phyloP scores from a whole-genome alignment of 2,329 filamentous ascomycete species.

The Pyrenophora teres region DNA sequence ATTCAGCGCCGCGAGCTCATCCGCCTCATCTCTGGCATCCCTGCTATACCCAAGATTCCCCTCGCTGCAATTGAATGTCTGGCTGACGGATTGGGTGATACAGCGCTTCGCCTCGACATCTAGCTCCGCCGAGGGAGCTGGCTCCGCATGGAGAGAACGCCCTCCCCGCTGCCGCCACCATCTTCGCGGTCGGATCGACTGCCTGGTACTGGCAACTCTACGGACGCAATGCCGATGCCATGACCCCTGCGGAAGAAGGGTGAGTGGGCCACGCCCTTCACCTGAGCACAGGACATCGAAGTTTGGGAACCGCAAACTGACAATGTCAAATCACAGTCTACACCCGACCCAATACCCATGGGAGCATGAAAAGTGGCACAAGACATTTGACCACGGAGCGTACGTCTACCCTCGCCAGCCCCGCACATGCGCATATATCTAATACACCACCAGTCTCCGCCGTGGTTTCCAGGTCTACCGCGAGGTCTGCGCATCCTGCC shows the following conservation, averaged over 20 bases:
- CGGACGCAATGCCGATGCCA: conserved; percentile 82
- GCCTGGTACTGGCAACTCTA: conserved; percentile 99
- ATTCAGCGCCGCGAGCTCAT: conserved; percentile 36
- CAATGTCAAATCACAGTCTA: conserved; percentile 63
- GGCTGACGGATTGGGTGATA: conserved; percentile 42
- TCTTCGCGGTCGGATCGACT: conserved; percentile 83
- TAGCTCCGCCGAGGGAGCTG: conserved; percentile 70
- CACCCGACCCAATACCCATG: conserved; percentile 92
- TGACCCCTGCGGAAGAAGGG: conserved; percentile 97
- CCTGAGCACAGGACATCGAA: neutral
- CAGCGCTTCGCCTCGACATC: conserved; percentile 70
- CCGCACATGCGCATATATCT: conserved; percentile 1
- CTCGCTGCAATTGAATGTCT: conserved; percentile 32
- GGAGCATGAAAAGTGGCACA: conserved; percentile 89
- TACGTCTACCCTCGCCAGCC: conserved; percentile 59
- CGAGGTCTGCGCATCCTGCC: conserved; percentile 97
- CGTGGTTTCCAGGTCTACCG: conserved; percentile 99
- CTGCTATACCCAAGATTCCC: conserved; percentile 18
- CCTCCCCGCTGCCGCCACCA: conserved; percentile 83
- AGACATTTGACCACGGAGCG: conserved; percentile 97
- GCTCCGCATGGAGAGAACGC: conserved; percentile 79
- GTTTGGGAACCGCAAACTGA: conserved; percentile 37
- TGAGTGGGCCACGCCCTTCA: conserved; percentile 60
- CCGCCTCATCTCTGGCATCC: conserved; percentile 26
- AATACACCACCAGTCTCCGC: conserved; percentile 69